Evolutionary conservation across 2,329 filamentous ascomycete genomes (phyloP), one percentile per base, ranked within the genome.

Genomic region (Pseudocercospora vitis): DNA sequence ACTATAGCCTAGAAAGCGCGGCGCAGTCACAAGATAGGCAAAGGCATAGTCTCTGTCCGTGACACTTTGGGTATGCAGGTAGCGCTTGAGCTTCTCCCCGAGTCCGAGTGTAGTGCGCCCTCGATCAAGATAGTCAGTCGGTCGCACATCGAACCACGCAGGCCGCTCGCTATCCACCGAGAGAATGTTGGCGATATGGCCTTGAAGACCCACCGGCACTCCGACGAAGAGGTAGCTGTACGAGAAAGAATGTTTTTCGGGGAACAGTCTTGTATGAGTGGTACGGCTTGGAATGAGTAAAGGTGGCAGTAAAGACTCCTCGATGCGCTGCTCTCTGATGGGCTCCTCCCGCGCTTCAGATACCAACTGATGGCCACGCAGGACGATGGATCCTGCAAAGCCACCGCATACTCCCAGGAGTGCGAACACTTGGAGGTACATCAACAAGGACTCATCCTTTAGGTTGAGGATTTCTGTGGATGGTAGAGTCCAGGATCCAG

Each of bases 221-320:
- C 87, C 86, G 21, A 84, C 82, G 40, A 85, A 76, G 1, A 91
- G 78, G 67, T 90, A 89, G 0, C 85, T 84, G 65, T 89, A 89
- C 0, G 75, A 75, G 64, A 91, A 91, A 0, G 78, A 78, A 65
- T 90, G 84, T 54, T 79, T 81, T 64, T 82, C 78, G 0, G 87
- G 87, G 53, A 86, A 84, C n/a, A 86, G 67, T 14, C 87, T 77
- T 3, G 79, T 74, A 67, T 91, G 87, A 2, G 78, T 83, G 11
- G 84, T 88, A 39, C 73, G 76, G 62, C 83, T 83, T 6, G 86
- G 85, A 35, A 90, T 81, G 9, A 91, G 71, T 52, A 83, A 70
- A 2, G 81, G 78, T 48, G 70, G 69, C 8, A 71, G 55, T 6
- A 69, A 56, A 24, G 67, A 62, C 48, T 70, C 67, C 11, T 68